phyloP scores from a whole-genome alignment of 2,329 filamentous ascomycete species.

The Fusarium ambrosium region DNA sequence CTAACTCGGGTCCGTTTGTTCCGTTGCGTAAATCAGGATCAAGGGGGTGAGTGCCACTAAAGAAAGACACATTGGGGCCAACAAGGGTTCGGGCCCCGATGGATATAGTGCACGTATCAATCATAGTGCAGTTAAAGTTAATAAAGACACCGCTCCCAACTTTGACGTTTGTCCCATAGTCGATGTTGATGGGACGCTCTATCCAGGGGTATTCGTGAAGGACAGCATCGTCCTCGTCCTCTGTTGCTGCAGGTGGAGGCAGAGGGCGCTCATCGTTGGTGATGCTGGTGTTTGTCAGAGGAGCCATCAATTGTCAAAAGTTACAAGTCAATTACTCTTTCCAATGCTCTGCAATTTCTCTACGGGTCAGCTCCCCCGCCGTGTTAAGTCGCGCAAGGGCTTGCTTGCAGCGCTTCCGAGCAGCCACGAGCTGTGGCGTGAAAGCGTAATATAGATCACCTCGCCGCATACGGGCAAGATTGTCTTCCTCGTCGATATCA shows the following conservation, averaged over 20 bases:
- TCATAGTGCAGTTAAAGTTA: conserved; percentile 79
- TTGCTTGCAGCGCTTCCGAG: conserved; percentile 71
- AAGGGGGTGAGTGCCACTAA: conserved; percentile 80
- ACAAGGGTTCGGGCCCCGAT: conserved; percentile 84
- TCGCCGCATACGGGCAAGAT: conserved; percentile 68
- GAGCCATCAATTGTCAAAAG: not conserved
- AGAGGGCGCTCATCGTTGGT: conserved; percentile 72
- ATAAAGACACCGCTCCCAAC: conserved; percentile 78
- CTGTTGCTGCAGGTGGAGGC: conserved; percentile 68
- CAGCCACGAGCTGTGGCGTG: conserved; percentile 74
- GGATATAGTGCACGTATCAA: conserved; percentile 81
- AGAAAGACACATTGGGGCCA: conserved; percentile 84
- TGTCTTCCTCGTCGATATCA: conserved; percentile 59
- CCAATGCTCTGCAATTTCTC: conserved; percentile 76
- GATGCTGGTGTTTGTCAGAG: conserved; percentile 63
- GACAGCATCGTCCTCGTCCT: conserved; percentile 74
- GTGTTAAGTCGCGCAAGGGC: conserved; percentile 76
- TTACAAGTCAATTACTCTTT: conserved; percentile 69
- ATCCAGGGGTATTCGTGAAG: conserved; percentile 77
- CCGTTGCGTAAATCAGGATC: conserved; percentile 82
- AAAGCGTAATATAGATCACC: conserved; percentile 84
- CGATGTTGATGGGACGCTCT: conserved; percentile 76
- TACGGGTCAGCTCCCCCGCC: conserved; percentile 70
- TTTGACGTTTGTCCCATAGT: conserved; percentile 83
- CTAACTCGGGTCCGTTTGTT: conserved; percentile 79